A percentile compares a stretch with the other conserved stretches of the same genome.
phyloP scores from a whole-genome alignment of 2,329 filamentous ascomycete genomes.

The Incumbomyces delicatus region DNA sequence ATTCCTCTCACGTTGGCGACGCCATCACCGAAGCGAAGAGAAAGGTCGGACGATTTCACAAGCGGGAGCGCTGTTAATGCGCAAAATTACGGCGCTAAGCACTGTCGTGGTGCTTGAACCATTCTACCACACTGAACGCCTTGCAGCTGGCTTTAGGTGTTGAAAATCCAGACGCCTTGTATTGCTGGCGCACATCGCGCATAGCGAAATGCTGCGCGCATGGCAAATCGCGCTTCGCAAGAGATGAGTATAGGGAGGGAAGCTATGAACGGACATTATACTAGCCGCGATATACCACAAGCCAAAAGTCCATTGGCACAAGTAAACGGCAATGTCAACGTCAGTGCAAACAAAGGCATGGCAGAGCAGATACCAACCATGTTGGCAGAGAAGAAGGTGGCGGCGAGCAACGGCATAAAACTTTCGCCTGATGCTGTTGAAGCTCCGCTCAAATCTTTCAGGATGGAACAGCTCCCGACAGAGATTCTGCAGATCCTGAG shows the following conservation, averaged over 20 bases:
- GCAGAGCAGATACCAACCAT: too few species aligned
- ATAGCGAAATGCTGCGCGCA: slow-evolving; percentile 5
- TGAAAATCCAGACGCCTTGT: too few species aligned
- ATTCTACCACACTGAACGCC: too few species aligned
- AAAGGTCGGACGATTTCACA: too few species aligned
- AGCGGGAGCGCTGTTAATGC: too few species aligned
- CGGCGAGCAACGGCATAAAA: neutral
- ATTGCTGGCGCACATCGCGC: neutral
- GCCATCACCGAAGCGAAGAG: too few species aligned
- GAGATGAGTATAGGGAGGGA: neutral
- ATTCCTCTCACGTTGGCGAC: too few species aligned
- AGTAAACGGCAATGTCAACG: slow-evolving; percentile 4
- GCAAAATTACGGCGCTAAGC: too few species aligned
- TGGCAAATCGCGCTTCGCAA: neutral
- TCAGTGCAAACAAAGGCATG: neutral
- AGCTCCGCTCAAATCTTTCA: neutral
- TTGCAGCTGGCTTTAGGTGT: too few species aligned
- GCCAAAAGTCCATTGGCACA: slow-evolving; percentile 1
- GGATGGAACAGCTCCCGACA: slow-evolving; percentile 3
- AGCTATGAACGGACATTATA: slow-evolving; percentile 1
- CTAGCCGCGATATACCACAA: neutral
- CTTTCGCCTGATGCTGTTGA: neutral
- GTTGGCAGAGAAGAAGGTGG: neutral
- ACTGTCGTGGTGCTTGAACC: too few species aligned
- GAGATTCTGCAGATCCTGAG: slow-evolving; percentile 10